Conservation (phyloP, 306 rosid genomes). For the Leucaena leucocephala region DNA sequence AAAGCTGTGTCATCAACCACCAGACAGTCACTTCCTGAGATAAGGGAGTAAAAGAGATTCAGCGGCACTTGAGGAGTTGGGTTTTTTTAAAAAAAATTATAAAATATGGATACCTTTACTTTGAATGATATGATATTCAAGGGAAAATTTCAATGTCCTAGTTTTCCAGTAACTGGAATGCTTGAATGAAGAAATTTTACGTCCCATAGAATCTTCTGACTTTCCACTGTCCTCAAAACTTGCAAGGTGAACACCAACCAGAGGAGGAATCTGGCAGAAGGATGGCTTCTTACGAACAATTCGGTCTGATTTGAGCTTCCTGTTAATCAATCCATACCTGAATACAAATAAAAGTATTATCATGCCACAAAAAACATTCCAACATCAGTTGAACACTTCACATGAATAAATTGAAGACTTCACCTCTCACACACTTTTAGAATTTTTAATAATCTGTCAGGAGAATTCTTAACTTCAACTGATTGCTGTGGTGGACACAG, state of each 20-base stretch:
- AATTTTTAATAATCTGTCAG: conserved; percentile 34
- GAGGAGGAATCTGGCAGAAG: conserved; percentile 14
- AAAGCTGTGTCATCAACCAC: conserved; percentile 28
- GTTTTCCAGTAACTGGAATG: conserved; percentile 2
- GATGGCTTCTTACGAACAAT: conserved; percentile 8
- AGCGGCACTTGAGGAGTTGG: conserved; percentile 5
- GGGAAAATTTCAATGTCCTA: conserved; percentile 38
- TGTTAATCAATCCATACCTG: conserved; percentile 38
- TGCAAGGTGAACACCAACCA: conserved; percentile 34
- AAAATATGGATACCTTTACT: conserved; percentile 27
- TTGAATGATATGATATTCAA: conserved; percentile 17
- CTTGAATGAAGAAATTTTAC: conserved; percentile 31
- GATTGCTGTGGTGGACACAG: conserved; percentile 14
- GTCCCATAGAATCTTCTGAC: conserved; percentile 16
- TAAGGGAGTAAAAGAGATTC: not conserved
- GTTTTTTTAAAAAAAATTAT: not conserved
- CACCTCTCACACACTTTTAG: conserved; percentile 37
- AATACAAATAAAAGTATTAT: conserved; percentile 6
- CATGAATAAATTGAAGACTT: not conserved
- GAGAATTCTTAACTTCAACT: not conserved
- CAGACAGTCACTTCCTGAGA: conserved; percentile 27
- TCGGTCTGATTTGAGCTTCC: conserved; percentile 34
- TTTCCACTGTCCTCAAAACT: conserved; percentile 22
- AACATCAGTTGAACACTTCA: not conserved
- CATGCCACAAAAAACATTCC: not conserved